Evolutionary conservation across 176 grass and related monocot genomes (phyloP).

Genomic region (Aegilops longissima): DNA sequence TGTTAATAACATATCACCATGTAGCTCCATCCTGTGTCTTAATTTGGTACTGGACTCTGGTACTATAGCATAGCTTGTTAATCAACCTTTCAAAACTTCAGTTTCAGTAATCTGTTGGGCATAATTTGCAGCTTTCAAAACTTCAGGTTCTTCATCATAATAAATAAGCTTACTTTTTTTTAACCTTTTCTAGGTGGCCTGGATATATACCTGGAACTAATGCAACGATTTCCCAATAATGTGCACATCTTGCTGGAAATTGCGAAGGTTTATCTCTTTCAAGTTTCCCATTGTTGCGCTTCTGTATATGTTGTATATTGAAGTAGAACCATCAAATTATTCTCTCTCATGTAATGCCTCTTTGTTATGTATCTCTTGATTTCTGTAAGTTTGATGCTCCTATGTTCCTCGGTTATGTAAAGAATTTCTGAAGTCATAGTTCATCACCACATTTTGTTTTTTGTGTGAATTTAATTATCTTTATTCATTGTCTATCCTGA

Average conservation of each 20-base stretch:
- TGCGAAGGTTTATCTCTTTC: slow-evolving; percentile 67
- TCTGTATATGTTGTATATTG: not conserved
- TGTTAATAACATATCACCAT: not conserved
- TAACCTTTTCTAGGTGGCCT: slow-evolving; percentile 73
- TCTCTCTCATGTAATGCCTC: not conserved
- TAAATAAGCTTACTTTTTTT: not conserved
- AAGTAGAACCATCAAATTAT: not conserved
- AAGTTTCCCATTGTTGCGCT: not conserved
- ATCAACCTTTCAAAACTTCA: not conserved
- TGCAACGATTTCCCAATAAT: slow-evolving; percentile 89
- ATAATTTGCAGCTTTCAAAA: slow-evolving; percentile 18
- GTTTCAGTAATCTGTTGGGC: not conserved
- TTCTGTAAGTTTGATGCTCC: not conserved
- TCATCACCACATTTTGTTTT: not conserved
- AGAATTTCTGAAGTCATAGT: slow-evolving; percentile 6
- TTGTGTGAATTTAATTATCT: slow-evolving; percentile 14
- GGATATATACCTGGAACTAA: slow-evolving; percentile 83
- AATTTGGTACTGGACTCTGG: not conserved
- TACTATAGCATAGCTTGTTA: not conserved
- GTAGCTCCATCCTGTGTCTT: not conserved
- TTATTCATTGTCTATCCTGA: slow-evolving; percentile 11
- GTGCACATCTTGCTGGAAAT: slow-evolving; percentile 92
- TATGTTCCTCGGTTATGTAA: not conserved
- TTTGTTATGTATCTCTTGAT: slow-evolving; percentile 25
- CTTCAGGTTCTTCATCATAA: not conserved